Base-by-base conservation (phyloP, 331 rosid species). In the Erythrophleum ivorense region DNA sequence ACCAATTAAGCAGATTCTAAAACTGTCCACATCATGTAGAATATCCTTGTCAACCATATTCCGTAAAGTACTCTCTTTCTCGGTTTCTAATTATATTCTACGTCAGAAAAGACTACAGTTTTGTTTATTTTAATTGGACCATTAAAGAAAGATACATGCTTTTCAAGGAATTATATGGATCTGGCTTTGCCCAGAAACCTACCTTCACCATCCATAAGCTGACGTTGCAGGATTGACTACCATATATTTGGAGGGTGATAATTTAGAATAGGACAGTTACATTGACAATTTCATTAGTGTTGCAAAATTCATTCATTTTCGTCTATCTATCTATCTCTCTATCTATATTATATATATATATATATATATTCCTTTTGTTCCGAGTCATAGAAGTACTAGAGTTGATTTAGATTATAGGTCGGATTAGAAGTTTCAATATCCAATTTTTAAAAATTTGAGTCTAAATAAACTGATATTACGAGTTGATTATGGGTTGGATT, bases 21-120 rank as follows among this genome's bases (percentile, higher is more conserved):
- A 77, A 77, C 81, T 34, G 69, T 81, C 80, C 49, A 74, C 69
- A 65, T 81, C 84, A 65, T 50, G 19, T 29, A 18, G 15, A 58
- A 52, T 50, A 72, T 49, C 70, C 64, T 66, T 78, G 55, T 53
- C 67, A 52, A 78, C 67, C 34, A 40, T 13, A 67, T 66, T 50
- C 52, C 74, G 50, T 50, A 34, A 48, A 64, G 34, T 50, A 62
- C 16, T 34, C 11, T 24, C 34, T 76, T 3, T n/a, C 16, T 10
- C 38, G 19, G 36, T 77, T 46, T 59, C 64, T 49, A 14, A 66
- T 78, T 50, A 65, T 19, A 48, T 48, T 75, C 43, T 15, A 58
- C 41, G 50, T 41, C 24, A 19, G 2, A 73, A 45, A 55, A 55
- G 68, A 74, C 38, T 16, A 38, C 33, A 36, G 34, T 9, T 8